A percentile compares a stretch with the other conserved stretches of the same genome.
Conservation (phyloP, 352 stramenopile species). For the Phytopythium cucurbitacearum region DNA sequence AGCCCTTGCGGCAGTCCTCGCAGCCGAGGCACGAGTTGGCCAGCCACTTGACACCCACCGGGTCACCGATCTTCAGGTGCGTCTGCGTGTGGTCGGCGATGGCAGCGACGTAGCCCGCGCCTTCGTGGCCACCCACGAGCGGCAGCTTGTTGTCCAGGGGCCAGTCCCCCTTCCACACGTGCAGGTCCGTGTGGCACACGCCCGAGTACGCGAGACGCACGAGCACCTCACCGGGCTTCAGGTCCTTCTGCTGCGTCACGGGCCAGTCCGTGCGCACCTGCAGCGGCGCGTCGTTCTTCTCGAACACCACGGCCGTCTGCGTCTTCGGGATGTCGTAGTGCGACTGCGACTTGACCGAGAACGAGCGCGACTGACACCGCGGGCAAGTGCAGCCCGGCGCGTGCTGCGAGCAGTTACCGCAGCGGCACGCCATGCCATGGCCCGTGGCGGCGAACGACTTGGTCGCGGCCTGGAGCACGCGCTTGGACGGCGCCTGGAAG, state of each 20-base stretch:
- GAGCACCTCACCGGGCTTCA: constrained; percentile 42
- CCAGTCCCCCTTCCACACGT: constrained; percentile 34
- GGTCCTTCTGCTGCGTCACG: constrained; percentile 34
- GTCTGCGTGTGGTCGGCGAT: constrained; percentile 40
- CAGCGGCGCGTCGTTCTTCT: constrained; percentile 35
- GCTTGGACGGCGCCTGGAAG: constrained; percentile 14
- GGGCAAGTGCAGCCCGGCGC: constrained; percentile 7
- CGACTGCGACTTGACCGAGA: constrained; percentile 31
- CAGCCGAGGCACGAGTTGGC: constrained; percentile 44
- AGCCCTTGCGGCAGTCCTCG: constrained; percentile 48
- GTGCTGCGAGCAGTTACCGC: constrained; percentile 23
- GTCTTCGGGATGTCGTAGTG: constrained; percentile 46
- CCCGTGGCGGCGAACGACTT: constrained; percentile 14
- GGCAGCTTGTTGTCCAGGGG: constrained; percentile 31
- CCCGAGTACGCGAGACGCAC: constrained; percentile 45
- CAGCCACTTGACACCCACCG: constrained; percentile 49
- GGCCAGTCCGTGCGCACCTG: constrained; percentile 46
- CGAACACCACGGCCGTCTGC: constrained; percentile 43
- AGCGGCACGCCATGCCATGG: constrained; percentile 19
- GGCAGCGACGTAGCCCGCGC: constrained; percentile 41
- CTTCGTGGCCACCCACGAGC: constrained; percentile 57
- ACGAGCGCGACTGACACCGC: constrained; percentile 18
- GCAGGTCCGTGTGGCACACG: constrained; percentile 48
- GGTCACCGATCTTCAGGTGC: constrained; percentile 41
- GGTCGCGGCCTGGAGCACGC: constrained; percentile 4